These are phyloP conservation scores for Plectosphaerella plurivora DNA, from an alignment of 2,329 filamentous ascomycete genomes.

Conservation along the genomic window DNA sequence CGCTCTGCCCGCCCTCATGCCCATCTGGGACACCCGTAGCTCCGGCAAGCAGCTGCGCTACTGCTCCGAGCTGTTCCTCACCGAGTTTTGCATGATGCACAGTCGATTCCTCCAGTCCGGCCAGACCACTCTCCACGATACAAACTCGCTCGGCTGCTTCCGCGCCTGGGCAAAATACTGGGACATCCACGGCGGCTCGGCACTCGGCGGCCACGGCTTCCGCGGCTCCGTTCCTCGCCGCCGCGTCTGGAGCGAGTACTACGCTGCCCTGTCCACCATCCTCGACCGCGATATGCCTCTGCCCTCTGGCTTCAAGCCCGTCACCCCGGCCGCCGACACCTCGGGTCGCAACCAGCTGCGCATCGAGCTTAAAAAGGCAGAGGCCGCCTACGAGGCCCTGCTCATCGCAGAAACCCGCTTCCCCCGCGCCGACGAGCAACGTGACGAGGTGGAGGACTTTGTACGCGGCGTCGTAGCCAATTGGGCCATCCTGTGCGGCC, in stretches of 20 bases:
- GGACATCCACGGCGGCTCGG: slow-evolving; percentile 43
- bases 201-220: slow-evolving; percentile 53
- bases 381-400: slow-evolving; percentile 73
- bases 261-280: slow-evolving; percentile 71
- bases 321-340: slow-evolving; percentile 35
- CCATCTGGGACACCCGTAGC: slow-evolving; percentile 43
- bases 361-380: slow-evolving; percentile 73
- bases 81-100: slow-evolving; percentile 68
- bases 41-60: slow-evolving; percentile 63
- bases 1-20: slow-evolving; percentile 58
- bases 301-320: slow-evolving; percentile 40
- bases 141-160: slow-evolving; percentile 52
- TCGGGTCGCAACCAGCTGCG: slow-evolving; percentile 62
- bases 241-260: slow-evolving; percentile 81
- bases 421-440: slow-evolving; percentile 75
- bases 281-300: slow-evolving; percentile 63
- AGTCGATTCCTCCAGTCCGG: slow-evolving; percentile 53
- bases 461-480: slow-evolving; percentile 76
- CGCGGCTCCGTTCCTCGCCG: slow-evolving; percentile 57
- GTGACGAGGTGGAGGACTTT: slow-evolving; percentile 77
- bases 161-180: slow-evolving; percentile 69
- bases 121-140: slow-evolving; percentile 44
- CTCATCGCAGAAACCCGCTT: slow-evolving; percentile 78
- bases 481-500: slow-evolving; percentile 78
- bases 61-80: slow-evolving; percentile 76